A percentile compares a stretch with the other conserved stretches of the same genome.
phyloP scores from a whole-genome alignment of 2,329 filamentous ascomycete genomes.

The Alternaria sp. region DNA sequence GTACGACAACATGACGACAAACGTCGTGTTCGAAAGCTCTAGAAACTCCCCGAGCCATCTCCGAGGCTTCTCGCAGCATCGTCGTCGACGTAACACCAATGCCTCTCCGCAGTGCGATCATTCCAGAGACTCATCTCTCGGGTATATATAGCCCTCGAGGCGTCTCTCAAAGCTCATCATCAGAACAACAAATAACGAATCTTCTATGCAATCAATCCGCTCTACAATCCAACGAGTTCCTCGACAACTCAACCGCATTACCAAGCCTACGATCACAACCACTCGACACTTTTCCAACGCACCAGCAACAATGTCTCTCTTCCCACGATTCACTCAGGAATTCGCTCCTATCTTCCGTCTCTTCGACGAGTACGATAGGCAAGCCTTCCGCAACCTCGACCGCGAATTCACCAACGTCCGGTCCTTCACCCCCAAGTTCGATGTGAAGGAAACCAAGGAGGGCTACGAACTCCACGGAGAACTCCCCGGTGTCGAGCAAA shows the following conservation, averaged over 20 bases:
- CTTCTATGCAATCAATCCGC: slow-evolving; percentile 48
- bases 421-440: slow-evolving; percentile 78
- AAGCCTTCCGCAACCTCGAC: slow-evolving; percentile 37
- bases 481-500: slow-evolving; percentile 76
- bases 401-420: slow-evolving; percentile 44
- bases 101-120: slow-evolving; percentile 18
- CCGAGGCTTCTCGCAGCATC: slow-evolving; percentile 27
- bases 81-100: slow-evolving; percentile 9
- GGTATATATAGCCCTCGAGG: slow-evolving; percentile 38
- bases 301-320: slow-evolving; percentile 50
- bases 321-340: slow-evolving; percentile 51
- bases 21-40: slow-evolving; percentile 26
- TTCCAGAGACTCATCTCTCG: slow-evolving; percentile 36
- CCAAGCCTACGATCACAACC: slow-evolving; percentile 29
- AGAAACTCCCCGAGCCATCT: slow-evolving; percentile 31
- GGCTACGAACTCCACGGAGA: slow-evolving; percentile 81
- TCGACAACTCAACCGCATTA: slow-evolving; percentile 38
- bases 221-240: slow-evolving; percentile 41
- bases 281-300: slow-evolving; percentile 29
- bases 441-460: slow-evolving; percentile 72
- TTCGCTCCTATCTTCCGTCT: slow-evolving; percentile 56
- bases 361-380: slow-evolving; percentile 56
- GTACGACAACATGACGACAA: slow-evolving; percentile 10
- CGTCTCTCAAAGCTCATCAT: slow-evolving; percentile 20
- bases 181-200: slow-evolving; percentile 38